Percentiles rank a stretch among this genome's conserved stretches.
Conservation (phyloP, 2,329 filamentous ascomycete species). For the Arthrobotrys sinensis region DNA sequence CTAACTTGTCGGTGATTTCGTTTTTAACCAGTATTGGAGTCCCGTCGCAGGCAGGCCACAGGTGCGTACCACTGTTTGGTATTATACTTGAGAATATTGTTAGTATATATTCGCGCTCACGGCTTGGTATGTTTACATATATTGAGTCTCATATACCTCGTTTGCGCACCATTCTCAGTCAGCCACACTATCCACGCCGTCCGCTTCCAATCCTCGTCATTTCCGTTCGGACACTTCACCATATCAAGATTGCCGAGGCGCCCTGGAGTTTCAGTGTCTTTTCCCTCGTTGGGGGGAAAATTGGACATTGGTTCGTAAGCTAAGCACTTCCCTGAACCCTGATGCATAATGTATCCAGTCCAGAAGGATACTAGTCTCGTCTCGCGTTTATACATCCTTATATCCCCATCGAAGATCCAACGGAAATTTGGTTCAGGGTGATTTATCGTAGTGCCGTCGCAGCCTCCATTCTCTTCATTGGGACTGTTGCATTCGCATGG, state of each 20-base stretch:
- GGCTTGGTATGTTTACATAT: not conserved
- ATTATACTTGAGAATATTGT: slow-evolving; percentile 17
- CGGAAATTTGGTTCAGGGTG: not conserved
- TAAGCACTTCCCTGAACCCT: slow-evolving; percentile 6
- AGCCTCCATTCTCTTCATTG: not conserved
- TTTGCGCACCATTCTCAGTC: slow-evolving; percentile 3
- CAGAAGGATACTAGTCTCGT: slow-evolving; percentile 25
- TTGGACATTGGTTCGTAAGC: not conserved
- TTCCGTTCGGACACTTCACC: not conserved
- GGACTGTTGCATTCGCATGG: slow-evolving; percentile 14
- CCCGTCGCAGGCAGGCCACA: slow-evolving; percentile 13
- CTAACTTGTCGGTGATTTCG: not conserved
- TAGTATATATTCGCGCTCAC: not conserved
- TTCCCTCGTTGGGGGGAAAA: not conserved
- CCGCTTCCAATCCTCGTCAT: not conserved
- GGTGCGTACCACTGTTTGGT: slow-evolving; percentile 5
- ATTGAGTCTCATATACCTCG: slow-evolving; percentile 16
- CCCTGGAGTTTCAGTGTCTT: not conserved
- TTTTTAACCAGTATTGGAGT: not conserved
- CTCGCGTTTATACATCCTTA: slow-evolving; percentile 21
- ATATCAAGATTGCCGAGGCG: slow-evolving; percentile 6
- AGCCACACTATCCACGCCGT: slow-evolving; percentile 35
- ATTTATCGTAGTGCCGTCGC: slow-evolving; percentile 10
- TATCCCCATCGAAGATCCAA: slow-evolving; percentile 33
- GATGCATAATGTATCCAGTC: slow-evolving; percentile 13